These are phyloP conservation scores for Microdochium trichocladiopsis DNA, from an alignment of 2,329 filamentous ascomycete species.

Conservation along the genomic window DNA sequence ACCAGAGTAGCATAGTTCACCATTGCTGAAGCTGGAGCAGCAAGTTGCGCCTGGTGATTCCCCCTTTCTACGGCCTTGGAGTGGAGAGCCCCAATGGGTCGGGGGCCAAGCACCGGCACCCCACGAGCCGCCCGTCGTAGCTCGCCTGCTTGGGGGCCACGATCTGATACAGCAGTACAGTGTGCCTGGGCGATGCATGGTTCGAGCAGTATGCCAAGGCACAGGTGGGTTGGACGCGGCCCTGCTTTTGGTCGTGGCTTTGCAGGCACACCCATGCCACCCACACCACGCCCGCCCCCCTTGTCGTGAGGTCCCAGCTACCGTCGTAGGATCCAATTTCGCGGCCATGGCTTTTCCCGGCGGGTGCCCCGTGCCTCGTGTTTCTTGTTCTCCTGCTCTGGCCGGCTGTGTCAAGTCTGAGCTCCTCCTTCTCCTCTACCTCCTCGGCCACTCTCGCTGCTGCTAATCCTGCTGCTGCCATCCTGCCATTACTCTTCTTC, in stretches of 20 bases:
- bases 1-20: too few relatives aligned
- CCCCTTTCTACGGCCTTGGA: too few relatives aligned
- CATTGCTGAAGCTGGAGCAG: too few relatives aligned
- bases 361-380: neutral
- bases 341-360: neutral
- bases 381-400: constrained; percentile 19
- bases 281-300: neutral
- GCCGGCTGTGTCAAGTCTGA: too few relatives aligned
- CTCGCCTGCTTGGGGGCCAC: too few relatives aligned
- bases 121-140: too few relatives aligned
- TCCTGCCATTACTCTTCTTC: constrained; percentile 11
- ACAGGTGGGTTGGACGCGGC: neutral
- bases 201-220: neutral
- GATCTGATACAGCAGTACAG: neutral
- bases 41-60: too few relatives aligned
- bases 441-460: constrained; percentile 12
- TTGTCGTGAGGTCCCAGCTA: neutral
- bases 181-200: neutral
- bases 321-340: neutral
- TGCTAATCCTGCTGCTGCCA: constrained; percentile 20
- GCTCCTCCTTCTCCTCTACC: constrained; percentile 20
- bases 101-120: too few relatives aligned
- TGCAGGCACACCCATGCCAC: neutral
- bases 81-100: too few relatives aligned
- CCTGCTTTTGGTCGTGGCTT: neutral